phyloP scores from a whole-genome alignment of 352 stramenopile species.

The Paralagenidium karlingii region DNA sequence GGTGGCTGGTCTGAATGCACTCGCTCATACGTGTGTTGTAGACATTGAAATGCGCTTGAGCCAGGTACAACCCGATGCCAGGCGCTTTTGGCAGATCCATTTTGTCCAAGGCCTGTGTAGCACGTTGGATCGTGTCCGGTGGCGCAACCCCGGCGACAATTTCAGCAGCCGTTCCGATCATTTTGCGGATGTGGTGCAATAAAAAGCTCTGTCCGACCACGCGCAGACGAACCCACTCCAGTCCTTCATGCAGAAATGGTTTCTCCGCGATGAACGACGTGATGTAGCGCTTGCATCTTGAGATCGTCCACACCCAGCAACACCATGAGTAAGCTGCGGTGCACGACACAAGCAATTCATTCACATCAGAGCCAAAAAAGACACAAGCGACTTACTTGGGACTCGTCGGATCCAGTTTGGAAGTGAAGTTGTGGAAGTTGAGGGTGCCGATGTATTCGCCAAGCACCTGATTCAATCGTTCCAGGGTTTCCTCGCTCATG shows the following conservation, averaged over 20 bases:
- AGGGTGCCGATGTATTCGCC: slow-evolving; percentile 76
- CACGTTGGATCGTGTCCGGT: slow-evolving; percentile 30
- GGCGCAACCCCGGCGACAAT: slow-evolving; percentile 47
- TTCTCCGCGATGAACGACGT: slow-evolving; percentile 76
- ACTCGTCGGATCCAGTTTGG: slow-evolving; percentile 71
- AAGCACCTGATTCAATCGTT: slow-evolving; percentile 36
- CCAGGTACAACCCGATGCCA: slow-evolving; percentile 76
- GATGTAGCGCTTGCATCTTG: slow-evolving; percentile 88
- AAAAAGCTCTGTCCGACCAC: slow-evolving; percentile 96
- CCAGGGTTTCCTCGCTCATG: slow-evolving; percentile 35
- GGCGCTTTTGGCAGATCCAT: slow-evolving; percentile 81
- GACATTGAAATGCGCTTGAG: slow-evolving; percentile 75
- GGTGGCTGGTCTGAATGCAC: slow-evolving; percentile 49
- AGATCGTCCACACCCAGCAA: not conserved
- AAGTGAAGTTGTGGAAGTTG: slow-evolving; percentile 97
- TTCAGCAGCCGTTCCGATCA: slow-evolving; percentile 84
- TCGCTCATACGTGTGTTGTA: slow-evolving; percentile 75
- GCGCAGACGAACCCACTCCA: slow-evolving; percentile 93
- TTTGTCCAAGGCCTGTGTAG: slow-evolving; percentile 49
- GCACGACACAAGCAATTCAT: not conserved
- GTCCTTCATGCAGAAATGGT: slow-evolving; percentile 78
- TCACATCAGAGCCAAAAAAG: no score
- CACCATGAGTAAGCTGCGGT: not conserved
- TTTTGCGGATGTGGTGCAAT: slow-evolving; percentile 97
- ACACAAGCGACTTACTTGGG: no score